phyloP scores from a whole-genome alignment of 2,329 filamentous ascomycete genomes.

The Neonectria punicea region DNA sequence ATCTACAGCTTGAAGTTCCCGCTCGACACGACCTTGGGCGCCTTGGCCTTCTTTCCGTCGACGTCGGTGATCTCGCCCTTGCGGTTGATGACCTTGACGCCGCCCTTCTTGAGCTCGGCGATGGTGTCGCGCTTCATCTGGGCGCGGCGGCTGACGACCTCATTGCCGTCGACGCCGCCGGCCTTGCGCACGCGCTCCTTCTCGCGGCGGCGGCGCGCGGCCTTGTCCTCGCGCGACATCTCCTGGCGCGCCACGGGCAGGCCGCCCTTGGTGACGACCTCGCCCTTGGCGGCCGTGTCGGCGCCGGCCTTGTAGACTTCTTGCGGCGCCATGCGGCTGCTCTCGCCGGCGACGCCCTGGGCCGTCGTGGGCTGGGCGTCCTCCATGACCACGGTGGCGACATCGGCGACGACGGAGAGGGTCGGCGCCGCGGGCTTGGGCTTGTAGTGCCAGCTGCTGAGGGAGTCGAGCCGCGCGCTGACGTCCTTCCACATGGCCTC shows the following conservation, averaged over 20 bases:
- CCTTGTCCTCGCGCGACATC: conserved; percentile 87
- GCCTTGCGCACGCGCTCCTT: conserved; percentile 87
- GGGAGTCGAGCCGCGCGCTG: conserved; percentile 81
- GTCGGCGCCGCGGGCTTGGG: conserved; percentile 85
- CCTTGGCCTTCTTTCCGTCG: conserved; percentile 79
- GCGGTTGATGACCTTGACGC: conserved; percentile 91
- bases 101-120: conserved; percentile 80
- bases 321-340: conserved; percentile 88
- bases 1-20: conserved; percentile 70
- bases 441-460: conserved; percentile 95
- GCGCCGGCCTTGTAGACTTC: conserved; percentile 87
- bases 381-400: conserved; percentile 93
- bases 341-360: conserved; percentile 73
- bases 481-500: conserved; percentile 85
- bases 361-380: conserved; percentile 90
- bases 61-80: conserved; percentile 88
- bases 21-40: conserved; percentile 61
- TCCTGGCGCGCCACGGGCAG: conserved; percentile 84
- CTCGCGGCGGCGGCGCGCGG: conserved; percentile 77
- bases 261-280: conserved; percentile 82
- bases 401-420: conserved; percentile 88
- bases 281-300: conserved; percentile 70
- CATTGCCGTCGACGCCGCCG: conserved; percentile 58
- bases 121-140: conserved; percentile 62
- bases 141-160: conserved; percentile 67